These are phyloP conservation scores for Fagopyrum homotropicum DNA, from an alignment of 148 eudicot species.

Conservation along the genomic window DNA sequence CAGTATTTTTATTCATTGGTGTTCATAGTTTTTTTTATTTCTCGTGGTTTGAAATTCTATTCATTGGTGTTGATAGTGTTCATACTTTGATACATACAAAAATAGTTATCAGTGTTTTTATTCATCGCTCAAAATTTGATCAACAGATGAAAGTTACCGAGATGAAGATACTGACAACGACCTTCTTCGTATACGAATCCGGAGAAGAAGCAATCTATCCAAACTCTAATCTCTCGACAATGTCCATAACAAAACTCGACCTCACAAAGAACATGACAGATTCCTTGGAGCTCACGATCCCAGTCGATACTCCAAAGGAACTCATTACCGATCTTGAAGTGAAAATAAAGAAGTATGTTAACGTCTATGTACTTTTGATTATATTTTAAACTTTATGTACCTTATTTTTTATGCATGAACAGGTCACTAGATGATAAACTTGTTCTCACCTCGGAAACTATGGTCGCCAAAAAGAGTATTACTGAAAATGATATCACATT, in stretches of 20 bases:
- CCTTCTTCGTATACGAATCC: slow-evolving; percentile 1
- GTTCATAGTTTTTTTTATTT: too few relatives aligned
- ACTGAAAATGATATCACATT: background rate
- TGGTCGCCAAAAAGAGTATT: slow-evolving; percentile 2
- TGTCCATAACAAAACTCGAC: slow-evolving; percentile 6
- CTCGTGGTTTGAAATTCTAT: too few relatives aligned
- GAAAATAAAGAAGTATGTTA: slow-evolving; percentile 8
- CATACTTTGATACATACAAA: too few relatives aligned
- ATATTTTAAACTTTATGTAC: background rate
- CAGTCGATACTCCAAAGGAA: background rate
- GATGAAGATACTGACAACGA: background rate
- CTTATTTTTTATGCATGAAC: background rate
- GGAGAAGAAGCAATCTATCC: background rate
- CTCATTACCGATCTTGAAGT: slow-evolving; percentile 4
- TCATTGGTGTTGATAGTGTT: too few relatives aligned
- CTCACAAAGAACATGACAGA: slow-evolving; percentile 5
- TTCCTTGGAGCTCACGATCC: slow-evolving; percentile 8
- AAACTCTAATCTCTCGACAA: background rate
- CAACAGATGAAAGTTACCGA: slow-evolving; percentile 8
- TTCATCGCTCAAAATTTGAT: too few relatives aligned
- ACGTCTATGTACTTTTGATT: background rate
- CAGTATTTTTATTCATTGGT: too few relatives aligned
- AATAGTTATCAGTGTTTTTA: too few relatives aligned
- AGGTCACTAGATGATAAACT: slow-evolving; percentile 10
- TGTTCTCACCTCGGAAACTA: background rate